These are phyloP conservation scores for Hypoxylon sp. DNA, from an alignment of 2,329 filamentous ascomycete genomes.

Conservation along the genomic window DNA sequence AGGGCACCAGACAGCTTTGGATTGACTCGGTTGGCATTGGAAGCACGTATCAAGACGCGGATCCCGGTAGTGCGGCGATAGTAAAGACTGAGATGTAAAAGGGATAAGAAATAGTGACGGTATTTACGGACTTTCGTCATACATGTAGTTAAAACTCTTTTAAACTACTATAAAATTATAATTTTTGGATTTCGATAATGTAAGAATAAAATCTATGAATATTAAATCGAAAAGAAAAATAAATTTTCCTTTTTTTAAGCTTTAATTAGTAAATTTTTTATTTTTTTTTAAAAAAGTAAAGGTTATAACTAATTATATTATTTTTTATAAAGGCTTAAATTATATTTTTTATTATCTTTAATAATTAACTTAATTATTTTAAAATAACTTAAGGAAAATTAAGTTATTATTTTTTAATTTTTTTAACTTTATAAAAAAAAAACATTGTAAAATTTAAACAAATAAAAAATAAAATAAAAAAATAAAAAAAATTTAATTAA, in stretches of 20 bases:
- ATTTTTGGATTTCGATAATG: neutral
- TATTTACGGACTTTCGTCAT: neutral
- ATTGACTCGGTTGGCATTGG: slow-evolving; percentile 56
- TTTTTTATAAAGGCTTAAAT: too few species aligned
- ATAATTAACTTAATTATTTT: too few species aligned
- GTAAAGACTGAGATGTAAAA: neutral
- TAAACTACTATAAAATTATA: neutral
- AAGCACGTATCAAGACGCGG: slow-evolving; percentile 43
- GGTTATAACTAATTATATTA: too few species aligned
- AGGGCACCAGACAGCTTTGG: slow-evolving; percentile 54
- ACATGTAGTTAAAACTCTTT: neutral
- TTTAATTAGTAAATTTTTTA: too few species aligned
- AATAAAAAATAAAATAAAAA: too few species aligned
- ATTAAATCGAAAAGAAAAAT: neutral
- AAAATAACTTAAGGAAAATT: too few species aligned
- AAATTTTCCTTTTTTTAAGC: neutral
- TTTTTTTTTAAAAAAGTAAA: too few species aligned
- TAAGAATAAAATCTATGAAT: neutral
- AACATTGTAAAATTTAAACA: too few species aligned
- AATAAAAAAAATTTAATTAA: too few species aligned
- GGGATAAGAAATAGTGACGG: neutral
- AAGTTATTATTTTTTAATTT: too few species aligned
- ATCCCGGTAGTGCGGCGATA: slow-evolving; percentile 17
- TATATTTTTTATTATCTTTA: too few species aligned
- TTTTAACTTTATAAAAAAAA: too few species aligned